Conservation (phyloP, 2,329 filamentous ascomycete genomes). For the Conoideocrella luteorostrata region DNA sequence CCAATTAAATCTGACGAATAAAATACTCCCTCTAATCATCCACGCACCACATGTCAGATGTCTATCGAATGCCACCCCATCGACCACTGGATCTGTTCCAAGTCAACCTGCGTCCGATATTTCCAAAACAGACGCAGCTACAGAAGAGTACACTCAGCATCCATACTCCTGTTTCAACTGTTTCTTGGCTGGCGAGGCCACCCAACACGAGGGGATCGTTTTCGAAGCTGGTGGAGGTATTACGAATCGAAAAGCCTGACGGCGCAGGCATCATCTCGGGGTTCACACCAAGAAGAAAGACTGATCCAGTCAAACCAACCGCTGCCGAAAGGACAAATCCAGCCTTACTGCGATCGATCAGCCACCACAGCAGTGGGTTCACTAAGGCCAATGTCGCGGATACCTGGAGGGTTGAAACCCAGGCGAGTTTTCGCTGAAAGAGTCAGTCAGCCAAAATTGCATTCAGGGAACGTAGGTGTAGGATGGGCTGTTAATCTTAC, state of each 20-base stretch:
- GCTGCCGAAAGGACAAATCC: conserved; percentile 74
- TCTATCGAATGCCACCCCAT: conserved; percentile 37
- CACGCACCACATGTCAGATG: no score
- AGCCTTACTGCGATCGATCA: conserved; percentile 82
- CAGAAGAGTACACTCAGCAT: conserved; percentile 91
- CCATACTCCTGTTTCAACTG: conserved; percentile 73
- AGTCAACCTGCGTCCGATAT: conserved; percentile 79
- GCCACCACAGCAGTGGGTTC: conserved; percentile 92
- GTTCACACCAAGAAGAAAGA: conserved; percentile 65
- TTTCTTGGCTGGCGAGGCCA: conserved; percentile 55
- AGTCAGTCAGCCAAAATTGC: background rate
- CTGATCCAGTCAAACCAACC: conserved; percentile 69
- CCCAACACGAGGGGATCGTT: conserved; percentile 27
- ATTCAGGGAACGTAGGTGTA: background rate
- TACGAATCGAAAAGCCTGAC: conserved; percentile 29
- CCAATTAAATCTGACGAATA: no score
- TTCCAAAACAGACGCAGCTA: conserved; percentile 92
- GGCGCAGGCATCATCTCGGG: conserved; percentile 72
- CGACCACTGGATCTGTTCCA: conserved; percentile 35
- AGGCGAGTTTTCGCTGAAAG: conserved; percentile 73
- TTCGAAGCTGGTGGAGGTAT: background rate
- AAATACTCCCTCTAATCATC: no score
- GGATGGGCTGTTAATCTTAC: conserved; percentile 46
- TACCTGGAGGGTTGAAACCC: conserved; percentile 91
- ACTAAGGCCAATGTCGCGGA: conserved; percentile 82